Base-by-base conservation (phyloP, 345 rosid genomes). In the Theobroma cacao region DNA sequence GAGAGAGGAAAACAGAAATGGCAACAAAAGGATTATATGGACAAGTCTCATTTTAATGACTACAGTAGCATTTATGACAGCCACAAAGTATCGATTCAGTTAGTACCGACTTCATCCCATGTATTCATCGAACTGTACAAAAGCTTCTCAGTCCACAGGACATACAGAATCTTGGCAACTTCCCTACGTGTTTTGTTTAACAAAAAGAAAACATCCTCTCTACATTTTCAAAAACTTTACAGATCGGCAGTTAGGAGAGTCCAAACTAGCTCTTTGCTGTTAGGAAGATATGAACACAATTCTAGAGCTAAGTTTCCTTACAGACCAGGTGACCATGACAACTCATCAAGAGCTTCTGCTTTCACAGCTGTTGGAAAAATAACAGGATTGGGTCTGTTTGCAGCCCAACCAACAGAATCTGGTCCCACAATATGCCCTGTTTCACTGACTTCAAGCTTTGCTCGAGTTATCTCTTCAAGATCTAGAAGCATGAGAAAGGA, bases 381-480 rank as follows among this genome's bases (percentile, higher is more conserved):
- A 36, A 65, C 17, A 36, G 28, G 47, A 40, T 38, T 65, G 48
- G 48, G 70, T 65, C 28, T 38, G 48, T 65, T 36, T 36, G 70
- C 70, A 65, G 15, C 15, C 47, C 47, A 65, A 38, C 70, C 17
- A 38, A 38, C 2, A n/a, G 70, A 65, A 65, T 72, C 62, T 7
- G 62, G 75, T 52, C 31, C 36, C 30, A 52, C 9, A 72, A 36
- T 7, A 72, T 18, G 75, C 20, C 61, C 45, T n/a, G 52, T 45
- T 20, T 30, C 75, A 72, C 36, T 56, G 18, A 72, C 52, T 18
- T 72, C 75, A 5, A 72, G 55, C 28, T 50, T 52, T 33, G 61
- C 75, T 52, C 20, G 75, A 50, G 18, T 33, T 31, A 33, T 72
- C 55, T 72, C 75, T 31, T 33, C 75, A 14, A 52, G 60, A 72